phyloP scores from a whole-genome alignment of 805 yeast species.

The Barnettozyma pratensis region DNA sequence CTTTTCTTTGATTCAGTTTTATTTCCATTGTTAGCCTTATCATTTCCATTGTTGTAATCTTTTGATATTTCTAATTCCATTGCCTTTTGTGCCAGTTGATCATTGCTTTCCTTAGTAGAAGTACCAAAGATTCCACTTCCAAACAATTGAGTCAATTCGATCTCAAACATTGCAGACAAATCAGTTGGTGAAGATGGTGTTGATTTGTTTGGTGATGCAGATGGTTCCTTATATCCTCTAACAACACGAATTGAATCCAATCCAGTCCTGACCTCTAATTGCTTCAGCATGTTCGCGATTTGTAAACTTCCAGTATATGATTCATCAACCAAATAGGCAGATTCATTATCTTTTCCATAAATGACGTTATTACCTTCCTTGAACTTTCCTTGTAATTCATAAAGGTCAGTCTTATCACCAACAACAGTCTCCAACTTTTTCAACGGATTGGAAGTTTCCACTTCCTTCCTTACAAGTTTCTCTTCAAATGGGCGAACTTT shows the following conservation, averaged over 20 bases:
- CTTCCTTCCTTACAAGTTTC: conserved; percentile 3
- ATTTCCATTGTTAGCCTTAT: conserved; percentile 25
- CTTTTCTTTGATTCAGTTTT: conserved; percentile 26
- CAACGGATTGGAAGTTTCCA: conserved; percentile 14
- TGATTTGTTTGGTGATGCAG: background rate
- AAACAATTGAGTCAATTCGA: conserved; percentile 21
- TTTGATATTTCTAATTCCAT: conserved; percentile 47
- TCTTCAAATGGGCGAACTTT: conserved; percentile 32
- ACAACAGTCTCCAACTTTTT: conserved; percentile 3
- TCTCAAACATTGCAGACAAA: conserved; percentile 14
- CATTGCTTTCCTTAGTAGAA: conserved; percentile 12
- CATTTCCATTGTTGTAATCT: conserved; percentile 40
- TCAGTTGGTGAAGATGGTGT: background rate
- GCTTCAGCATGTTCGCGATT: conserved; percentile 29
- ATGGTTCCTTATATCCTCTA: conserved; percentile 40
- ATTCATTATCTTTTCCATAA: conserved; percentile 28
- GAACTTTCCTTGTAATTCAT: conserved; percentile 14
- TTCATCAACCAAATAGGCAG: conserved; percentile 45
- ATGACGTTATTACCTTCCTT: conserved; percentile 34
- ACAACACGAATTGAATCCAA: conserved; percentile 29
- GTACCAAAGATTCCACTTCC: conserved; percentile 15
- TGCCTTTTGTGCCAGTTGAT: conserved; percentile 34
- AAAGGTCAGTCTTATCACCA: conserved; percentile 10
- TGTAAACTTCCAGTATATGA: conserved; percentile 36
- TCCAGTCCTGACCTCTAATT: conserved; percentile 20